phyloP scores from a whole-genome alignment of 257 asterid species.

The Striga asiatica region DNA sequence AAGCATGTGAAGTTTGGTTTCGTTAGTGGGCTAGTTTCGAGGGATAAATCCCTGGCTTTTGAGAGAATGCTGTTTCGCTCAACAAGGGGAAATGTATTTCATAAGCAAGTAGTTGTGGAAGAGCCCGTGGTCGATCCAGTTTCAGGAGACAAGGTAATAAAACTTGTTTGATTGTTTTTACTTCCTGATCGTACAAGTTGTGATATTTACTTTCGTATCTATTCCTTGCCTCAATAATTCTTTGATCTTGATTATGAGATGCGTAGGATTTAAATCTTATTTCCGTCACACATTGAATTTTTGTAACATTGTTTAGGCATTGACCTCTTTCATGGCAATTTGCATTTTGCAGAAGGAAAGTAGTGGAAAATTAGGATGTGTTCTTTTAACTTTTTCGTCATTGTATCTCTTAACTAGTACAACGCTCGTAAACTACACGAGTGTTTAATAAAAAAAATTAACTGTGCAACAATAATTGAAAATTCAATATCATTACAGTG shows the following conservation, averaged over 20 bases:
- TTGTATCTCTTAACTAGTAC: no score
- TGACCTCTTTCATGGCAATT: no score
- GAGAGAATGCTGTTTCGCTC: conserved; percentile 58
- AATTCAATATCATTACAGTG: no score
- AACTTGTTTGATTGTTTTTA: background rate
- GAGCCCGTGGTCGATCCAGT: conserved; percentile 47
- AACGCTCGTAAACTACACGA: no score
- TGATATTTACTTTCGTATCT: background rate
- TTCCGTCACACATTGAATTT: background rate
- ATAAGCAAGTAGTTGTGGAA: conserved; percentile 40
- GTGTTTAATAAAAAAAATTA: no score
- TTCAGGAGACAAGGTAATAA: conserved; percentile 40
- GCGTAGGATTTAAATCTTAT: background rate
- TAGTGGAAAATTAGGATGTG: no score
- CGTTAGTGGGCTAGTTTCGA: conserved; percentile 52
- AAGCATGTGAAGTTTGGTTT: conserved; percentile 51
- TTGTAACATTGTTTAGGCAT: no score
- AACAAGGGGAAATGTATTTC: conserved; percentile 60
- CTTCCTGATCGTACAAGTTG: background rate
- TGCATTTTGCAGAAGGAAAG: no score
- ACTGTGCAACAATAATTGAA: no score
- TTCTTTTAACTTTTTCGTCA: no score
- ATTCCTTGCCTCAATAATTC: background rate
- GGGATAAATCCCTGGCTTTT: conserved; percentile 46
- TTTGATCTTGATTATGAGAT: background rate